These are phyloP conservation scores for Singerocomus inundabilis DNA, from an alignment of 1,284 basidiomycete genomes.

Conservation along the genomic window DNA sequence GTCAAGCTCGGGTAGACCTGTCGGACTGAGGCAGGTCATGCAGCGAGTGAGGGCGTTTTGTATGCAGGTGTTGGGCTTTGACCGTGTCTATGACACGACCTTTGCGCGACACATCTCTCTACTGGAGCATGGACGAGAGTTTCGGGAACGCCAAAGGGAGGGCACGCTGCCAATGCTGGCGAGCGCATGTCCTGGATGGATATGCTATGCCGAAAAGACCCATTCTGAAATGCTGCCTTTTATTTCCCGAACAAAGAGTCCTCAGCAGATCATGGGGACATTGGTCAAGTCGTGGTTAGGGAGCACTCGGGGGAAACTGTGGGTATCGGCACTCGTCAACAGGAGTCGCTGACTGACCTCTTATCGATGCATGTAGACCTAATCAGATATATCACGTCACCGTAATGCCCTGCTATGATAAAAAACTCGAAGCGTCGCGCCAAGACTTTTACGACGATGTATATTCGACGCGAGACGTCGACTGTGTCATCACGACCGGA, in stretches of 20 bases:
- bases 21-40: slow-evolving; percentile 61
- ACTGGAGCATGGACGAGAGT: slow-evolving; percentile 82
- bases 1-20: slow-evolving; percentile 43
- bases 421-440: slow-evolving; percentile 96
- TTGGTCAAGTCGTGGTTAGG: slow-evolving; percentile 88
- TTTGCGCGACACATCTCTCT: slow-evolving; percentile 90
- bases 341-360: slow-evolving; percentile 15
- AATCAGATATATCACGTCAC: slow-evolving; percentile 91
- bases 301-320: slow-evolving; percentile 62
- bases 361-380: slow-evolving; percentile 48
- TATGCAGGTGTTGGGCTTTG: slow-evolving; percentile 60
- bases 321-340: slow-evolving; percentile 33
- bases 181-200: slow-evolving; percentile 98
- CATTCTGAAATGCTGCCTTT: slow-evolving; percentile 93
- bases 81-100: slow-evolving; percentile 87
- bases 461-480: slow-evolving; percentile 86
- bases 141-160: slow-evolving; percentile 60
- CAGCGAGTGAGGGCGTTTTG: slow-evolving; percentile 69
- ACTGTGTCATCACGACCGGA: slow-evolving; percentile 97
- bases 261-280: slow-evolving; percentile 93
- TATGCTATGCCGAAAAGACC: slow-evolving; percentile 98
- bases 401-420: slow-evolving; percentile 99
- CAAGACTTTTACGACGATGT: slow-evolving; percentile 84
- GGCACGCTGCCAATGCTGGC: slow-evolving; percentile 84
- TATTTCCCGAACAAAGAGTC: slow-evolving; percentile 85